Percentiles rank a stretch among this genome's conserved stretches.
These are phyloP conservation scores for Fusarium dimerum DNA, from an alignment of 2,329 filamentous ascomycete species.

Conservation along the genomic window DNA sequence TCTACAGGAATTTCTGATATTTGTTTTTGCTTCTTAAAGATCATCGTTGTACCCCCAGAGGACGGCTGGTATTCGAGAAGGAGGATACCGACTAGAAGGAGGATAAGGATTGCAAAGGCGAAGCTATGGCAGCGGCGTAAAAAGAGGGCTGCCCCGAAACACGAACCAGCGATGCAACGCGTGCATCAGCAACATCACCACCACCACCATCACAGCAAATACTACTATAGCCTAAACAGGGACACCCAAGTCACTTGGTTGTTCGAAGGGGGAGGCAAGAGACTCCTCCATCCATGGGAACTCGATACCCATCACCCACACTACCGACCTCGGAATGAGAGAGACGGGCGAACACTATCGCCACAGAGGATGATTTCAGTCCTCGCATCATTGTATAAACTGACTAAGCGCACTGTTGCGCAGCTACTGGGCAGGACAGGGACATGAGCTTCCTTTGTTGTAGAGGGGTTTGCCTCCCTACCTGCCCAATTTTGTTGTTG, in stretches of 20 bases:
- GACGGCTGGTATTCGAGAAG: conserved; percentile 23
- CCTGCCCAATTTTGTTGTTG: neutral
- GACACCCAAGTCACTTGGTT: conserved; percentile 23
- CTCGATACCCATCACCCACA: conserved; percentile 5
- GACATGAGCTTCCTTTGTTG: neutral
- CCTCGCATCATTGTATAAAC: conserved; percentile 13
- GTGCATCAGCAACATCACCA: conserved; percentile 7
- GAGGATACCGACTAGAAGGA: conserved; percentile 10
- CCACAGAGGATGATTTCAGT: conserved; percentile 8
- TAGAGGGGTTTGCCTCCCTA: neutral
- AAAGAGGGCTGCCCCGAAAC: neutral
- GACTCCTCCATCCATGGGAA: conserved; percentile 14
- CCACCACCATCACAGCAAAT: conserved; percentile 16
- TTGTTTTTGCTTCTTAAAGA: conserved; percentile 23
- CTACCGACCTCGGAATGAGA: neutral
- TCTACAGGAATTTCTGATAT: conserved; percentile 32
- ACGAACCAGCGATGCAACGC: neutral
- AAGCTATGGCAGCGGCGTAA: neutral
- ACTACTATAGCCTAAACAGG: conserved; percentile 19
- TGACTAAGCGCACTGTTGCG: conserved; percentile 17
- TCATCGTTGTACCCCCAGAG: conserved; percentile 14
- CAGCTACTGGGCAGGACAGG: conserved; percentile 18
- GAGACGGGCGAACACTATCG: neutral
- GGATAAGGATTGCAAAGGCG: neutral
- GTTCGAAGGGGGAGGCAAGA: conserved; percentile 24